Conservation (phyloP, 441 rosid genomes). For the Populus trichocarpa region DNA sequence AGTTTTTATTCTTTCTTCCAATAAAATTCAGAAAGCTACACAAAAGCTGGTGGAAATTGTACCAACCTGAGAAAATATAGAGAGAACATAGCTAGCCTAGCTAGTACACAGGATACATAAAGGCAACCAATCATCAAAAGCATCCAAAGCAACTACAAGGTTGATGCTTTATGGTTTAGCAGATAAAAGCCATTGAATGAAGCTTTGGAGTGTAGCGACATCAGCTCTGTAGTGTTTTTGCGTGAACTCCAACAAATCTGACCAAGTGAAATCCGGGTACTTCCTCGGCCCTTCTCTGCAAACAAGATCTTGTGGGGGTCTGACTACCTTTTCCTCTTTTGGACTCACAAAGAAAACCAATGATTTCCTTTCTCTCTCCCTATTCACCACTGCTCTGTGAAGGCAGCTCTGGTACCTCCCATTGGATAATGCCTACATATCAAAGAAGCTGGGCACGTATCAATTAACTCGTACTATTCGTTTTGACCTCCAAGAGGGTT, state of each 20-base stretch:
- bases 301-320: conserved; percentile 47
- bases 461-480: no score
- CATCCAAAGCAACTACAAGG: conserved; percentile 3
- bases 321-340: conserved; percentile 52
- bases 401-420: conserved; percentile 57
- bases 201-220: conserved; percentile 38
- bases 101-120: background rate
- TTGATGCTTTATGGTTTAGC: conserved; percentile 7
- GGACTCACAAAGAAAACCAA: conserved; percentile 67
- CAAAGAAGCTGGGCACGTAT: background rate
- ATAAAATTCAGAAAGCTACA: background rate
- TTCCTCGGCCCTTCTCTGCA: conserved; percentile 30
- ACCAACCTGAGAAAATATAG: background rate
- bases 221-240: conserved; percentile 46
- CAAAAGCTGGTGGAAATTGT: background rate
- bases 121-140: background rate
- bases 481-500: no score
- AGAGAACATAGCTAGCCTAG: background rate
- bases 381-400: conserved; percentile 69
- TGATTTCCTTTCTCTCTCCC: conserved; percentile 49
- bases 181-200: conserved; percentile 34
- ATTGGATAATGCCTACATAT: conserved; percentile 37
- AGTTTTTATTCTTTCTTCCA: no score
- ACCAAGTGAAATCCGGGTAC: conserved; percentile 63
- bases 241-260: conserved; percentile 48